Percentiles rank a stretch among this genome's conserved stretches.
Evolutionary conservation across 2,329 filamentous ascomycete species (phyloP).

Genomic region (Epichloe scottii): DNA sequence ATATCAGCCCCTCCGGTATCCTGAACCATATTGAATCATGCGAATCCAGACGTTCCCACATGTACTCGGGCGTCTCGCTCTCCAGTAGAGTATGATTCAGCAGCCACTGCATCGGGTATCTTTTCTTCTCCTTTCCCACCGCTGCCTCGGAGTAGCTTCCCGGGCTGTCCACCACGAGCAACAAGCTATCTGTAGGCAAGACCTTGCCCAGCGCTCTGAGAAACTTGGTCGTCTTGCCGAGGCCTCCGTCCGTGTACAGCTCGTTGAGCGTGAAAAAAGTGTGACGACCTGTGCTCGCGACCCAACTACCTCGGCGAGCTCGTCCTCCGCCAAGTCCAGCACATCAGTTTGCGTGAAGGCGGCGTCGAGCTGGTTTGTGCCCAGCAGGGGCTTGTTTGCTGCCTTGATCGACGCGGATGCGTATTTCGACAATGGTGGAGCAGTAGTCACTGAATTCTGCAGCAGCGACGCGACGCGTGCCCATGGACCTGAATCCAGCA

Average conservation of each 20-base stretch:
- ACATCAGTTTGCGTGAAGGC: constrained; percentile 37
- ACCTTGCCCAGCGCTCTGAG: constrained; percentile 54
- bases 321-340: constrained; percentile 25
- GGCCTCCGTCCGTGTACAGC: constrained; percentile 67
- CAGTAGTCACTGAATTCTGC: constrained; percentile 38
- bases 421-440: constrained; percentile 38
- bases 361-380: constrained; percentile 23
- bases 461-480: constrained; percentile 46
- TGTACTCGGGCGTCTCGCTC: constrained; percentile 20
- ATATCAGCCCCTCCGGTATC: constrained; percentile 51
- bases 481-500: constrained; percentile 83
- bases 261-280: constrained; percentile 94
- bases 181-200: constrained; percentile 45
- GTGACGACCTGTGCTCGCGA: constrained; percentile 49
- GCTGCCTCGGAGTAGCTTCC: constrained; percentile 82
- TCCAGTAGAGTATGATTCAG: constrained; percentile 67
- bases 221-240: constrained; percentile 62
- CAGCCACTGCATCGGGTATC: constrained; percentile 90
- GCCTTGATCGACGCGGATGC: constrained; percentile 34
- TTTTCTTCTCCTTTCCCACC: constrained; percentile 47
- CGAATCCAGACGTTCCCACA: constrained; percentile 64
- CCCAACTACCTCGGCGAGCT: constrained; percentile 21
- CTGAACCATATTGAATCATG: constrained; percentile 82
- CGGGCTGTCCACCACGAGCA: constrained; percentile 85
- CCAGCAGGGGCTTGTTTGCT: constrained; percentile 32